These are phyloP conservation scores for Coemansia furcata DNA, from an alignment of 192 early-diverging fungal genomes.

Conservation along the genomic window DNA sequence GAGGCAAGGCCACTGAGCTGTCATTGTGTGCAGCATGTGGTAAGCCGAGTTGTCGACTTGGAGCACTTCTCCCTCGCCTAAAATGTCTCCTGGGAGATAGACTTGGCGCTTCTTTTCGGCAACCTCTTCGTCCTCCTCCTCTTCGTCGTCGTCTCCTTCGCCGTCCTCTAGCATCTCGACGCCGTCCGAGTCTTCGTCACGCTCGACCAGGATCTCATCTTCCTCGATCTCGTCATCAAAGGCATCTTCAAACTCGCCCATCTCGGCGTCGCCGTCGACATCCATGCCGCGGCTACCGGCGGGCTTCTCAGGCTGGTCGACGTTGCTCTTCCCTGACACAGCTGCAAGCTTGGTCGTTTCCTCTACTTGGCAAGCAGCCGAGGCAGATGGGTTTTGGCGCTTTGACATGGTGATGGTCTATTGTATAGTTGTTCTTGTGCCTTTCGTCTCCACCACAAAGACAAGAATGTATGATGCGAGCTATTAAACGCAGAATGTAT, in stretches of 20 bases:
- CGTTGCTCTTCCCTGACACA: conserved; percentile 9
- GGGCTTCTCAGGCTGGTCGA: conserved; percentile 24
- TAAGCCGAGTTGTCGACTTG: conserved; percentile 94
- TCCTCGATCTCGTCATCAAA: conserved; percentile 88
- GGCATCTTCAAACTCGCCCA: conserved; percentile 81
- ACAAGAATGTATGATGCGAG: neutral
- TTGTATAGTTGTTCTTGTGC: neutral
- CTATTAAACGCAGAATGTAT: neutral
- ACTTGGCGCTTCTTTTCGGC: conserved; percentile 65
- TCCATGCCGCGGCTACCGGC: conserved; percentile 31
- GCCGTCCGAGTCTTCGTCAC: conserved; percentile 63
- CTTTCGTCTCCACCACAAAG: neutral
- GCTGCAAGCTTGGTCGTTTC: conserved; percentile 35
- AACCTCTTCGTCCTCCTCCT: conserved; percentile 56
- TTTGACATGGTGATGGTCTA: conserved; percentile 30
- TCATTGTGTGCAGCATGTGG: conserved; percentile 94
- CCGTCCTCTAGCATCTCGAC: conserved; percentile 46
- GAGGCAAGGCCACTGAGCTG: conserved; percentile 93
- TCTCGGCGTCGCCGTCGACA: conserved; percentile 40
- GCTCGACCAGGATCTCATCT: conserved; percentile 61
- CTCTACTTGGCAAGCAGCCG: conserved; percentile 10
- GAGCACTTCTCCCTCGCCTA: conserved; percentile 84
- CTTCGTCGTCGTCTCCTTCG: conserved; percentile 42
- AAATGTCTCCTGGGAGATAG: conserved; percentile 86
- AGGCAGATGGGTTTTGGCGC: conserved; percentile 27